A percentile compares a stretch with the other conserved stretches of the same genome.
Evolutionary conservation across 208 protist genomes (phyloP).

Genomic region (Crithidia thermophila): DNA sequence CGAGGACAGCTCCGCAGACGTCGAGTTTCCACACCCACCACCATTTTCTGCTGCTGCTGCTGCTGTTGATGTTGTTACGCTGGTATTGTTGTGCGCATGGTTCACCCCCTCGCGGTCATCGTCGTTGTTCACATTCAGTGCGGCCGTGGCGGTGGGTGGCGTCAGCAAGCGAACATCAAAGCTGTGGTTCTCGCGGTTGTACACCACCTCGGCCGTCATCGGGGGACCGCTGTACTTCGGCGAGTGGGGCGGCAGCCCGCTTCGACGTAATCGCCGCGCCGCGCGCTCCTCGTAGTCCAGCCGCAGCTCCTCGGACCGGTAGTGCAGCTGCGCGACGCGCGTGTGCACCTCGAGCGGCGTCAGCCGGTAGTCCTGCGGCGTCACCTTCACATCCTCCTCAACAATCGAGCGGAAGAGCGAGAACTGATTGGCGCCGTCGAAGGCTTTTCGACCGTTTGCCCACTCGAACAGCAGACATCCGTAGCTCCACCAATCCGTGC

Average conservation of each 20-base stretch:
- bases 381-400: slow-evolving; percentile 66
- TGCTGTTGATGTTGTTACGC: no score
- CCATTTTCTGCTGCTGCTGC: no score
- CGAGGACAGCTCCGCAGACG: no score
- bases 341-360: slow-evolving; percentile 75
- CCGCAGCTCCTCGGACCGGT: slow-evolving; percentile 47
- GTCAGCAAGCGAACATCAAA: slow-evolving; percentile 22
- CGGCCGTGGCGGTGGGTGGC: neutral
- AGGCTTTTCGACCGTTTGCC: slow-evolving; percentile 88
- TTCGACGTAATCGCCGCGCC: slow-evolving; percentile 8
- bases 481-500: slow-evolving; percentile 97
- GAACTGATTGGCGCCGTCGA: slow-evolving; percentile 70
- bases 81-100: no score
- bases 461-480: slow-evolving; percentile 96
- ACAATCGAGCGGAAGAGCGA: slow-evolving; percentile 73
- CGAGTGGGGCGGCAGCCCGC: neutral
- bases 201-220: slow-evolving; percentile 11
- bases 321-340: slow-evolving; percentile 66
- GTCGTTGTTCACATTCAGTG: neutral
- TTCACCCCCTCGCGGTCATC: neutral
- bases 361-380: slow-evolving; percentile 64
- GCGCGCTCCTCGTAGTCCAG: slow-evolving; percentile 21
- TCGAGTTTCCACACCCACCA: no score
- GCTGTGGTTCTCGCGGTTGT: slow-evolving; percentile 30
- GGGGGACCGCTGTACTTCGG: neutral